Conservation (phyloP, 768 basidiomycete species). For the Phanerodontia chrysosporium region DNA sequence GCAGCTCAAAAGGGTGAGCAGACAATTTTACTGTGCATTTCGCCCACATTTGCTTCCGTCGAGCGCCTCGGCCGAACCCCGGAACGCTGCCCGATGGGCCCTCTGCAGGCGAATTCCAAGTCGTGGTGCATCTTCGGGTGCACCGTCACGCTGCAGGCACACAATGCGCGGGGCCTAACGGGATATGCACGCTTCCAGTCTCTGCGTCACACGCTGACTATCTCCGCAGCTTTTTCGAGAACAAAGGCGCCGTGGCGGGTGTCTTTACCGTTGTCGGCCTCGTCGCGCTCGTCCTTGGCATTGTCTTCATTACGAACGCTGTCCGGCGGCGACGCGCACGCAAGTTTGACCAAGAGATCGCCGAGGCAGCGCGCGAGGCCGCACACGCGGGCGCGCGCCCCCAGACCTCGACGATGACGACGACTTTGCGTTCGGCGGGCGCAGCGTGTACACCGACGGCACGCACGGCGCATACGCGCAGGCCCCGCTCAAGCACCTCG, state of each 20-base stretch:
- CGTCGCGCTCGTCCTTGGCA: constrained; percentile 44
- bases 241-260: constrained; percentile 69
- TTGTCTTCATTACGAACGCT: constrained; percentile 48
- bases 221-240: constrained; percentile 56
- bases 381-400: constrained; percentile 46
- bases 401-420: constrained; percentile 55
- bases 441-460: constrained; percentile 31
- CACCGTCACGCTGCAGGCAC: too few relatives aligned
- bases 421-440: constrained; percentile 29
- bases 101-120: background rate
- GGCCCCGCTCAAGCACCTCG: constrained; percentile 29
- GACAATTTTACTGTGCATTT: background rate
- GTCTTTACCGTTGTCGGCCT: constrained; percentile 72
- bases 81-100: background rate
- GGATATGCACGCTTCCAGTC: background rate
- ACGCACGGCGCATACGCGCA: constrained; percentile 60
- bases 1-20: constrained; percentile 17
- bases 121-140: background rate
- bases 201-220: background rate
- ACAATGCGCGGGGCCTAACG: too few relatives aligned
- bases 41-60: background rate
- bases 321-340: constrained; percentile 61
- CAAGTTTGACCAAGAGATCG: constrained; percentile 70
- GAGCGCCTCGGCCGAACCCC: background rate
- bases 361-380: constrained; percentile 65